Base-by-base conservation (phyloP, 2,329 filamentous ascomycete genomes). In the Colletotrichum truncatum region DNA sequence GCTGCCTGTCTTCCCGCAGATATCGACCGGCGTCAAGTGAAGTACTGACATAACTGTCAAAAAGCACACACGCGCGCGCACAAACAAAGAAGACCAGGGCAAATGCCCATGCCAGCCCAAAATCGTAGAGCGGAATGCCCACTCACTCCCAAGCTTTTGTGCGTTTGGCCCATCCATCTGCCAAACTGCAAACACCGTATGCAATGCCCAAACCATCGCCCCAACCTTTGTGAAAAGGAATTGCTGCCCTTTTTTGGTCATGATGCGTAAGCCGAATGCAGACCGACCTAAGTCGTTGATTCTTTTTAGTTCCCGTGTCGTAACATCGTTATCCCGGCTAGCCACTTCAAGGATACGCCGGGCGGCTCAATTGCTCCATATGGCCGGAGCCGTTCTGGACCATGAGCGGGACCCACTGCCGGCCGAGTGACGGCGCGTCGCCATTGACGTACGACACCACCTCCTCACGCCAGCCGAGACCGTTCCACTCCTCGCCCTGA, bases 401-500 rank as follows among this genome's bases (percentile, higher is more conserved):
- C 53, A 39, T 51, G 18, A 80, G 71, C 3, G 82, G 82, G 43
- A 78, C 71, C 83, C 83, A 85, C 58, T 74, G 79, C 45, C 83
- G 82, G 30, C 77, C 73, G 26, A 85, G 75, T 46, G 75, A 72
- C 23, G 81, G 79, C n/a, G 77, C 75, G 53, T 83, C 81, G 18
- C 76, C 74, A 23, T 77, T 77, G 34, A 76, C 76, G 30, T 77
- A 76, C 1, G 74, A 72, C 48, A 74, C 62, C 7, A 80, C 70
- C 41, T 81, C 78, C 71, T 86, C 84, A 48, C 80, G 77, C 84
- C 84, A 86, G 59, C 83, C 83, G 36, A 86, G 72, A 1, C 78
- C 76, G 55, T 80, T 80, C 84, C 84, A 86, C 12, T 71, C 71
- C 21, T 81, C 79, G 26, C 78, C 73, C 46, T 77, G 74, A 14